Evolutionary conservation across 169 alveolate genomes (phyloP).

Genomic region (Eimeria acervulina): DNA sequence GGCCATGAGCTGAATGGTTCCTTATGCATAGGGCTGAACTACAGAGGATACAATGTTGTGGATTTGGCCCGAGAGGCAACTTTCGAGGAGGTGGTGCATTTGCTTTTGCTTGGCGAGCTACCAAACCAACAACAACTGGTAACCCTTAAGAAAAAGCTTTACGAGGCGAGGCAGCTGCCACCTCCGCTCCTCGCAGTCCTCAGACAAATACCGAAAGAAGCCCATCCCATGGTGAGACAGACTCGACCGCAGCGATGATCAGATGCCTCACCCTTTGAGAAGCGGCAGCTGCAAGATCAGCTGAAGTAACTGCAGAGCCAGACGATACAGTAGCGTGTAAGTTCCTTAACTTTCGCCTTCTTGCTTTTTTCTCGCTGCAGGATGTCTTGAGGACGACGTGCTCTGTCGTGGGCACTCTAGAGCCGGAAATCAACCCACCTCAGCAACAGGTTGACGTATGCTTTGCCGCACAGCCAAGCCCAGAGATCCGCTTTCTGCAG

Average conservation of each 20-base stretch:
- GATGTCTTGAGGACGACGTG: slow-evolving; percentile 84
- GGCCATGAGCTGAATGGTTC: neutral
- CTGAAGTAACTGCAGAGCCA: neutral
- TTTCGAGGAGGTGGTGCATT: slow-evolving; percentile 91
- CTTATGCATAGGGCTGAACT: slow-evolving; percentile 86
- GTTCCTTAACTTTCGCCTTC: neutral
- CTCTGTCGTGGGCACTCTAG: slow-evolving; percentile 80
- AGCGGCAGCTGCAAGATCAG: neutral
- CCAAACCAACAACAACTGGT: slow-evolving; percentile 86
- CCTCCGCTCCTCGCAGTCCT: slow-evolving; percentile 84
- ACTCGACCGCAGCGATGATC: neutral
- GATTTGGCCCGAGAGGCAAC: slow-evolving; percentile 88
- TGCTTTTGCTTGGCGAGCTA: slow-evolving; percentile 86
- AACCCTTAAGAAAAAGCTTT: slow-evolving; percentile 81
- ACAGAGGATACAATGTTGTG: slow-evolving; percentile 90
- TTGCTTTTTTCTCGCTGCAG: slow-evolving; percentile 61
- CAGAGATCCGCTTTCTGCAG: neutral
- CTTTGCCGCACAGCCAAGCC: neutral
- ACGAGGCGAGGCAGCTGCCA: slow-evolving; percentile 86
- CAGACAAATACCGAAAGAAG: slow-evolving; percentile 87
- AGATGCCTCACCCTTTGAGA: neutral
- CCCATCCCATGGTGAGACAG: slow-evolving; percentile 91
- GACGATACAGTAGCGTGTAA: neutral
- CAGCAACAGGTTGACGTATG: slow-evolving; percentile 75
- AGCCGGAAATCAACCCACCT: slow-evolving; percentile 80